Percentiles rank a stretch among this genome's conserved stretches.
These are phyloP conservation scores for Babjeviella inositovora DNA, from an alignment of 805 yeast species.

Conservation along the genomic window DNA sequence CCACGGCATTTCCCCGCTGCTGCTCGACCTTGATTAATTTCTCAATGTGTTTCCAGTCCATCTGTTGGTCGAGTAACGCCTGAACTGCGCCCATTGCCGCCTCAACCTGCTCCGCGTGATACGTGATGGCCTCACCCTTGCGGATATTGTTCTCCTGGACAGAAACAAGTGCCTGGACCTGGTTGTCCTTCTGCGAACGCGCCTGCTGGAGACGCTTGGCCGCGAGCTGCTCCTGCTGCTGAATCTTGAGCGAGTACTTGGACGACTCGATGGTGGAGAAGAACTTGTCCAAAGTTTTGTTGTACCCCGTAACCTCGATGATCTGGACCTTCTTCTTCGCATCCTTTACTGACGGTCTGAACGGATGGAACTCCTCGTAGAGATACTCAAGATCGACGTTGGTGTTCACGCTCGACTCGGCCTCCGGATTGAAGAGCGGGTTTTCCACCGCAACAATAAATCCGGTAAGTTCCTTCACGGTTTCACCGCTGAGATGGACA, in stretches of 20 bases:
- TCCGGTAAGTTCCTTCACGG: slow-evolving; percentile 27
- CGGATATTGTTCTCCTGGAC: slow-evolving; percentile 47
- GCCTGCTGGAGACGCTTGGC: slow-evolving; percentile 63
- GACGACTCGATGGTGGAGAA: slow-evolving; percentile 78
- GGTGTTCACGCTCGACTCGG: slow-evolving; percentile 8
- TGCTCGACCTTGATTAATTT: slow-evolving; percentile 58
- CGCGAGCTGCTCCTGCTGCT: slow-evolving; percentile 65
- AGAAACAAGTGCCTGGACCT: slow-evolving; percentile 45
- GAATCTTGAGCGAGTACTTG: slow-evolving; percentile 57
- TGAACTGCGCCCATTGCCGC: slow-evolving; percentile 57
- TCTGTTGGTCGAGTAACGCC: slow-evolving; percentile 55
- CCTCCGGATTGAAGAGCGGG: slow-evolving; percentile 23
- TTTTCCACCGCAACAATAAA: slow-evolving; percentile 50
- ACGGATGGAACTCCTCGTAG: slow-evolving; percentile 60
- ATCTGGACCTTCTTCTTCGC: slow-evolving; percentile 12
- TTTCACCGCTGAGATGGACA: slow-evolving; percentile 13
- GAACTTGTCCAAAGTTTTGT: slow-evolving; percentile 66
- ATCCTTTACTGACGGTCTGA: slow-evolving; percentile 21
- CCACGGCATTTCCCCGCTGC: slow-evolving; percentile 44
- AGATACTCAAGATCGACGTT: slow-evolving; percentile 25
- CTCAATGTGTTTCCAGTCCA: slow-evolving; percentile 91
- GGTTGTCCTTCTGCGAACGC: slow-evolving; percentile 50
- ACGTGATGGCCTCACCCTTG: slow-evolving; percentile 62
- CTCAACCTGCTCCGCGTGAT: slow-evolving; percentile 55
- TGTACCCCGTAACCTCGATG: slow-evolving; percentile 46